phyloP scores from a whole-genome alignment of 2,329 filamentous ascomycete species.

The Epichloe festucae region DNA sequence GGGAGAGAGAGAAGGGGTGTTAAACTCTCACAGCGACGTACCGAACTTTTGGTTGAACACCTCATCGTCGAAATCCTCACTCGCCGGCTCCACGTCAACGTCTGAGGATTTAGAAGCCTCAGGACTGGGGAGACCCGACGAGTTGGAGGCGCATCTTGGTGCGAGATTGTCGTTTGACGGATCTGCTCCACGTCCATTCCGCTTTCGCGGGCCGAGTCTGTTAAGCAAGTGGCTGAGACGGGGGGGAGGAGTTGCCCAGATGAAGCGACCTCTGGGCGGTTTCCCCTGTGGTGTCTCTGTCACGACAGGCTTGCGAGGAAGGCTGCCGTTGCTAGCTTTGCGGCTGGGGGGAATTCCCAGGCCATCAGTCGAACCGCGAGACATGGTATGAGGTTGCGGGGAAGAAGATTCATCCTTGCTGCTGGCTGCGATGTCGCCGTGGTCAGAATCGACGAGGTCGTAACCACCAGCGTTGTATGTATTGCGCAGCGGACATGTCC shows the following conservation, averaged over 20 bases:
- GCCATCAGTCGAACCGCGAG: background rate
- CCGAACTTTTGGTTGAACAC: constrained; percentile 20
- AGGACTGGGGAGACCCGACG: background rate
- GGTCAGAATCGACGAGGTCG: background rate
- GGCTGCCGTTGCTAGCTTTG: background rate
- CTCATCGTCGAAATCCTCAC: constrained; percentile 12
- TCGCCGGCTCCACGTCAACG: background rate
- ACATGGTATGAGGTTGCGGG: background rate
- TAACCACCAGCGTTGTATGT: background rate
- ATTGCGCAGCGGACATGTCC: too few species aligned
- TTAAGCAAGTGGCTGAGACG: background rate
- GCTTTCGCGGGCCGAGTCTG: background rate
- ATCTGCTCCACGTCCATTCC: background rate
- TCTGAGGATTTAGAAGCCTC: background rate
- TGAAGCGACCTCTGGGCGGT: background rate
- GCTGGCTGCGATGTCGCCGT: background rate
- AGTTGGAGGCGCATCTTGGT: background rate
- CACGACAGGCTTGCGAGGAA: background rate
- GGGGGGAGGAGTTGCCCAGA: background rate
- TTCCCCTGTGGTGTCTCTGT: background rate
- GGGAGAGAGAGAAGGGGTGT: background rate
- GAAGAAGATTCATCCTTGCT: background rate
- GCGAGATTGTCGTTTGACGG: background rate
- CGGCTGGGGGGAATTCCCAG: background rate
- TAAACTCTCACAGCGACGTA: constrained; percentile 7